Percentiles rank a stretch among this genome's conserved stretches.
Conservation (phyloP, 2,329 filamentous ascomycete genomes). For the Ascochyta clinopodiicola region DNA sequence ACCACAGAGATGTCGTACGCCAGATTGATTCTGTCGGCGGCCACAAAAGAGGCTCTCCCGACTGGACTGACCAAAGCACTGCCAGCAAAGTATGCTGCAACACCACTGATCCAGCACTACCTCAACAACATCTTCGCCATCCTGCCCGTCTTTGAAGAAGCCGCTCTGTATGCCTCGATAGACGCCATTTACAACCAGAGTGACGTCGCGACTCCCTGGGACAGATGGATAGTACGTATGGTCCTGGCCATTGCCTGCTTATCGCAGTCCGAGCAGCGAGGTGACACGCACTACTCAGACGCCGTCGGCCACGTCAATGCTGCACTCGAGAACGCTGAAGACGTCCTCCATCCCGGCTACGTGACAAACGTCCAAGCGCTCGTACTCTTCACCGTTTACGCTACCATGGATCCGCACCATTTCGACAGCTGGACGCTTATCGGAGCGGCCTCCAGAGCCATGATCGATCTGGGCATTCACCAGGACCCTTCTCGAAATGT, state of each 20-base stretch:
- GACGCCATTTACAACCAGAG: slow-evolving; percentile 80
- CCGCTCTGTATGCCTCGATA: slow-evolving; percentile 76
- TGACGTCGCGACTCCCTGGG: slow-evolving; percentile 67
- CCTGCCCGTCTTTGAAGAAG: slow-evolving; percentile 83
- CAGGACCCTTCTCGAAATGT: slow-evolving; percentile 82
- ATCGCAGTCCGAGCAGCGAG: slow-evolving; percentile 71
- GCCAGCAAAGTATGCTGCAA: slow-evolving; percentile 73
- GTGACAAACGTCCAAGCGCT: slow-evolving; percentile 86
- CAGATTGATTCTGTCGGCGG: slow-evolving; percentile 82
- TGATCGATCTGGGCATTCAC: slow-evolving; percentile 89
- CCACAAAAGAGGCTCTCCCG: slow-evolving; percentile 75
- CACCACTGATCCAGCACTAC: slow-evolving; percentile 79
- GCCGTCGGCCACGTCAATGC: slow-evolving; percentile 66
- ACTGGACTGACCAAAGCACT: slow-evolving; percentile 64
- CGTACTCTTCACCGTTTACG: slow-evolving; percentile 84
- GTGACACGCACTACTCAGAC: slow-evolving; percentile 68
- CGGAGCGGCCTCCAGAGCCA: slow-evolving; percentile 84
- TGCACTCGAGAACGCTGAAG: slow-evolving; percentile 79
- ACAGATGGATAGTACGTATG: slow-evolving; percentile 88
- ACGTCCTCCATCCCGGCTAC: slow-evolving; percentile 84
- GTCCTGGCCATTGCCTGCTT: slow-evolving; percentile 83
- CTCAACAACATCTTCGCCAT: slow-evolving; percentile 81
- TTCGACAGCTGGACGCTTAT: slow-evolving; percentile 96
- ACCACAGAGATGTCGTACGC: slow-evolving; percentile 92
- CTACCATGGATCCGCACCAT: slow-evolving; percentile 86